A percentile compares a stretch with the other conserved stretches of the same genome.
Conservation (phyloP, 2,329 filamentous ascomycete genomes). For the Apiospora marii region DNA sequence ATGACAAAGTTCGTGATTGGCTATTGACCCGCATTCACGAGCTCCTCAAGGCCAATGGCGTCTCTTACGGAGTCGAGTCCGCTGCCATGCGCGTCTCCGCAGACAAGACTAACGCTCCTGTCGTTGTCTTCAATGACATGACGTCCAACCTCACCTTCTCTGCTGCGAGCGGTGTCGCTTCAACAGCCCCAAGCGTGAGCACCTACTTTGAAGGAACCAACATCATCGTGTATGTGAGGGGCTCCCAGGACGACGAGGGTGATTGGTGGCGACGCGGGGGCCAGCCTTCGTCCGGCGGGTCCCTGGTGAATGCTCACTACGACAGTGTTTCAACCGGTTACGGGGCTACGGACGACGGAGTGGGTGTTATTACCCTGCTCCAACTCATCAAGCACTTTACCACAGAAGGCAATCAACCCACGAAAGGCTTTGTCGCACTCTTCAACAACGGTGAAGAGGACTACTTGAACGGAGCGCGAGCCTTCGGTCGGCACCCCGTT, state of each 20-base stretch:
- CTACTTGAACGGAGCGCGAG: conserved; percentile 82
- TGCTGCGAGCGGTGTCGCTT: conserved; percentile 33
- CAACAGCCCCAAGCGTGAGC: conserved; percentile 44
- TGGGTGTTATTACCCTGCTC: conserved; percentile 83
- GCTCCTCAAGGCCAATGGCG: conserved; percentile 71
- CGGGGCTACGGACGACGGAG: conserved; percentile 89
- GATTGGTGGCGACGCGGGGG: conserved; percentile 70
- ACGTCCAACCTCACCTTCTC: conserved; percentile 77
- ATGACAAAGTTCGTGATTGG: conserved; percentile 82
- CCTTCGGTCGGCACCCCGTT: conserved; percentile 82
- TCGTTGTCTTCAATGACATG: conserved; percentile 79
- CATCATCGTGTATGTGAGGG: conserved; percentile 86
- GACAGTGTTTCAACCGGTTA: conserved; percentile 83
- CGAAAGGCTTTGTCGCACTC: conserved; percentile 78
- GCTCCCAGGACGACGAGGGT: conserved; percentile 72
- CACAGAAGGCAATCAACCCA: conserved; percentile 71
- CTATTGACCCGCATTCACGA: conserved; percentile 74
- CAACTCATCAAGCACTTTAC: conserved; percentile 88
- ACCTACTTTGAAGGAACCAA: conserved; percentile 92
- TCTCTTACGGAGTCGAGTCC: conserved; percentile 7
- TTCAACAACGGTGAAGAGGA: conserved; percentile 96
- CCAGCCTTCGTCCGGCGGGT: conserved; percentile 12
- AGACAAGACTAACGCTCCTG: conserved; percentile 50
- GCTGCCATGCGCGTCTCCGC: background rate
- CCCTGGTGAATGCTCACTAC: conserved; percentile 27